Base-by-base conservation (phyloP, 768 basidiomycete species). In the Macrolepiota albuminosa region DNA sequence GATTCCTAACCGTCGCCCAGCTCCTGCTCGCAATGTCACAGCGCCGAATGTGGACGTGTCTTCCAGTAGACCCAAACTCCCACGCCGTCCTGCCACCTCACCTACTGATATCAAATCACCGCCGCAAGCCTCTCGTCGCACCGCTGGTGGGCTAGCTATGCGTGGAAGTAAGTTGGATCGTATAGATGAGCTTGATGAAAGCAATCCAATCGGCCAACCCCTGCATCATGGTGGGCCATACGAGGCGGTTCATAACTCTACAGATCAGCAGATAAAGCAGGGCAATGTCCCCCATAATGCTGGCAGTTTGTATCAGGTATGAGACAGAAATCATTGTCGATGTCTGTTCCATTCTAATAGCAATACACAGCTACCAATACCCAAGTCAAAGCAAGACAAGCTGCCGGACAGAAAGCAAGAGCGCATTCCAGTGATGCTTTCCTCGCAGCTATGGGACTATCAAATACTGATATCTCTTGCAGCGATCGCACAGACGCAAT, bases 161-260 rank as follows among this genome's bases (percentile, higher is more conserved):
- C 57, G 54, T 14, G 57, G 55, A 11, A 69, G 64, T 52, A 76
- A 76, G 57, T 77, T 91, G 54, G 90, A 91, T 73, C 78, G 79
- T 34, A 87, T 93, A 61, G 90, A 93, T 68, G 87, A 90, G 70
- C 72, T 92, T 37, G 91, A 92, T 69, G 88, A 89, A 68, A 82
- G 84, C 6, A 87, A 85, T 69, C 88, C 89, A 2, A 77, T 85
- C 59, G 89, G 89, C 4, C 61, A 78, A 8, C 71, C 77, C 18
- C 72, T 87, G 62, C 90, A 91, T 68, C 88, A 91, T 64, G 76
- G 75, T 36, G 86, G 89, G 0, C 89, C 88, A n/a, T 93, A 91
- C 66, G 88, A 92, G 67, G 87, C 81, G 2, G 78, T 82, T 43
- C 68, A 69, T 42, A 75, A 69, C 47, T 65, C 75, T 43, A 68